Conservation (phyloP, 139 green algal genomes). For the Chlorella sp. region DNA sequence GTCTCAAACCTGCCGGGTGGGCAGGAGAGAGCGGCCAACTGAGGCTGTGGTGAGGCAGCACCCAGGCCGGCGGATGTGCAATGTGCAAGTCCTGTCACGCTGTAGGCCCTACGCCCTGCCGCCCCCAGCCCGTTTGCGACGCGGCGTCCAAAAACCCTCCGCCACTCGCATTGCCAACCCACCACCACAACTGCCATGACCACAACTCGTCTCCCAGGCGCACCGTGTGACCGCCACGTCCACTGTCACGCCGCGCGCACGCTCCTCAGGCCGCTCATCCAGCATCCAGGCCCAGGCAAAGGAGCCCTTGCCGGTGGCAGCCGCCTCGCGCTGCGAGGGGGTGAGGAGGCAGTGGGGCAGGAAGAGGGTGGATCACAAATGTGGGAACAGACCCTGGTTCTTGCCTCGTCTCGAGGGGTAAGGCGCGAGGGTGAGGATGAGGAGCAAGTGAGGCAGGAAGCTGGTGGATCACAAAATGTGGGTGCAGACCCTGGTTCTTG, state of each 20-base stretch:
- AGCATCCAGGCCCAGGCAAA: conserved; percentile 98
- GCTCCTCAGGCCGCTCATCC: conserved; percentile 93
- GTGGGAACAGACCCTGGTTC: background rate
- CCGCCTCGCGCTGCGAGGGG: conserved; percentile 64
- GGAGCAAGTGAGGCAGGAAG: no score
- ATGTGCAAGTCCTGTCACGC: no score
- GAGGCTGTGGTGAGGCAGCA: no score
- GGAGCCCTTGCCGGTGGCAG: conserved; percentile 86
- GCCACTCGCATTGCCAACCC: background rate
- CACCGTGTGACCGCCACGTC: conserved; percentile 83
- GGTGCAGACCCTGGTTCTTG: no score
- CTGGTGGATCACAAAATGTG: background rate
- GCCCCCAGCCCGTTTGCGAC: no score
- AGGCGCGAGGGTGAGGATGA: no score
- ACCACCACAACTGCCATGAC: background rate
- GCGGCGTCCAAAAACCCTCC: no score
- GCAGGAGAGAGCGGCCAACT: background rate
- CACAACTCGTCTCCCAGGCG: background rate
- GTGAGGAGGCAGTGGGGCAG: background rate
- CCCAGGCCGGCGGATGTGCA: no score
- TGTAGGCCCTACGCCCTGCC: no score
- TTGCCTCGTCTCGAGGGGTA: no score
- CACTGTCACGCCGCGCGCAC: conserved; percentile 92
- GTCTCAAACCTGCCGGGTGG: conserved; percentile 55
- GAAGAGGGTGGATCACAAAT: background rate